A percentile compares a stretch with the other conserved stretches of the same genome.
Evolutionary conservation across 2,329 filamentous ascomycete genomes (phyloP).

Genomic region (Exophiala aquamarina): DNA sequence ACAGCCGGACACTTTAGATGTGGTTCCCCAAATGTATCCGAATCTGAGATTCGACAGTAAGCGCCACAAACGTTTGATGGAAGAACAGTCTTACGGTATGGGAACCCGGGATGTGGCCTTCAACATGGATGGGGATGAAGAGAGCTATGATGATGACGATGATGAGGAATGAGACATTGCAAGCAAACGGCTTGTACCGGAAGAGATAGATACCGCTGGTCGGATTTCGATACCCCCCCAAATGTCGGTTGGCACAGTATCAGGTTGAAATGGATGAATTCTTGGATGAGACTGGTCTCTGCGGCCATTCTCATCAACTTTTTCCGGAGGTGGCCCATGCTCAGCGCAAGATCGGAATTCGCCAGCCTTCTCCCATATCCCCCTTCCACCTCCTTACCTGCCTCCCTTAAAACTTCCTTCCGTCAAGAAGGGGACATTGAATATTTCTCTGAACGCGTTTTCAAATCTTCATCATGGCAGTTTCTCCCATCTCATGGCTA

Average conservation of each 20-base stretch:
- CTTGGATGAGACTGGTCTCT: constrained; percentile 1
- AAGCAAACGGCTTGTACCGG: too few relatives aligned
- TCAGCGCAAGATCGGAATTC: too few relatives aligned
- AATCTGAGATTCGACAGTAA: constrained; percentile 21
- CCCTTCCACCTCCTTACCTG: constrained; percentile 7
- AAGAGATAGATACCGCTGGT: too few relatives aligned
- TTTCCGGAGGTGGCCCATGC: too few relatives aligned
- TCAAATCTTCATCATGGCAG: constrained; percentile 13
- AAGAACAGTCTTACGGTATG: too few relatives aligned
- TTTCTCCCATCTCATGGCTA: not conserved
- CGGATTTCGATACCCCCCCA: too few relatives aligned
- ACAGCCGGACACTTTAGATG: constrained; percentile 2
- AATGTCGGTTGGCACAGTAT: too few relatives aligned
- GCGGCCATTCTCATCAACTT: not conserved
- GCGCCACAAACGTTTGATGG: too few relatives aligned
- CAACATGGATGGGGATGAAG: constrained; percentile 3
- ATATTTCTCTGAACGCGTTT: not conserved
- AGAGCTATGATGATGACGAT: not conserved
- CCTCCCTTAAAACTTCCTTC: constrained; percentile 19
- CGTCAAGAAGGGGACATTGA: not conserved
- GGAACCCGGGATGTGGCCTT: too few relatives aligned
- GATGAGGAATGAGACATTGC: not conserved
- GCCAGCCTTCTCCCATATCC: too few relatives aligned
- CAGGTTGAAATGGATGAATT: constrained; percentile 4
- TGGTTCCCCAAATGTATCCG: constrained; percentile 10